These are phyloP conservation scores for Takakia lepidozioides DNA, from an alignment of 225 moss, liverwort and hornwort species.

Conservation along the genomic window DNA sequence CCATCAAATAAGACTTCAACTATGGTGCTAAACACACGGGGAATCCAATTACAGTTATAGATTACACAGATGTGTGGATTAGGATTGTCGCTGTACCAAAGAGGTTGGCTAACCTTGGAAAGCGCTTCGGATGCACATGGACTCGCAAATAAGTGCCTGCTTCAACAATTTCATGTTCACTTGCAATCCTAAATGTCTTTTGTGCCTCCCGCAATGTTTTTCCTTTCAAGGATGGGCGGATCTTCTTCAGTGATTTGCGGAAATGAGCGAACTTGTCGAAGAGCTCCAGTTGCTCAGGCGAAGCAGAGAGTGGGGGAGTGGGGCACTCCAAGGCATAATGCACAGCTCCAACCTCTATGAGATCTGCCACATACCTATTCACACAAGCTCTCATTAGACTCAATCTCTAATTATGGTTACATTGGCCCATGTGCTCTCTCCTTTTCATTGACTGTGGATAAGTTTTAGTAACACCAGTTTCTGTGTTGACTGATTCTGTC, in stretches of 20 bases:
- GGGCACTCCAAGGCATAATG: slow-evolving; percentile 95
- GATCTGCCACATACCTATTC: slow-evolving; percentile 97
- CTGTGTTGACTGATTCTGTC: too few relatives aligned
- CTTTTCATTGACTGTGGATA: too few relatives aligned
- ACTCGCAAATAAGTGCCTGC: slow-evolving; percentile 83
- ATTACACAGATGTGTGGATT: neutral
- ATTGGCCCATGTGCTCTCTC: too few relatives aligned
- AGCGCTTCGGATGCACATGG: slow-evolving; percentile 96
- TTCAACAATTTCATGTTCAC: slow-evolving; percentile 54
- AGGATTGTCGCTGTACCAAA: too few relatives aligned
- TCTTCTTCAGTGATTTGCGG: slow-evolving; percentile 56
- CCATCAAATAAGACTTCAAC: too few relatives aligned
- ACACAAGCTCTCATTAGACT: too few relatives aligned
- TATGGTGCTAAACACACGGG: too few relatives aligned
- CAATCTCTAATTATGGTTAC: too few relatives aligned
- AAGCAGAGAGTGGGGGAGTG: slow-evolving; percentile 70
- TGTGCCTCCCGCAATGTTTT: slow-evolving; percentile 91
- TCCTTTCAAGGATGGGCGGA: slow-evolving; percentile 68
- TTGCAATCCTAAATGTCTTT: slow-evolving; percentile 59
- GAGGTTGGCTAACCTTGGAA: slow-evolving; percentile 40
- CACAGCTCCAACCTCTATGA: slow-evolving; percentile 91
- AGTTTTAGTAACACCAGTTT: too few relatives aligned
- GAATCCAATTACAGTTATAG: neutral
- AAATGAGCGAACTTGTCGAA: slow-evolving; percentile 60
- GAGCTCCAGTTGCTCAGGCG: slow-evolving; percentile 66